Conservation (phyloP, 1,284 basidiomycete species). For the Leccinum ponderosum region DNA sequence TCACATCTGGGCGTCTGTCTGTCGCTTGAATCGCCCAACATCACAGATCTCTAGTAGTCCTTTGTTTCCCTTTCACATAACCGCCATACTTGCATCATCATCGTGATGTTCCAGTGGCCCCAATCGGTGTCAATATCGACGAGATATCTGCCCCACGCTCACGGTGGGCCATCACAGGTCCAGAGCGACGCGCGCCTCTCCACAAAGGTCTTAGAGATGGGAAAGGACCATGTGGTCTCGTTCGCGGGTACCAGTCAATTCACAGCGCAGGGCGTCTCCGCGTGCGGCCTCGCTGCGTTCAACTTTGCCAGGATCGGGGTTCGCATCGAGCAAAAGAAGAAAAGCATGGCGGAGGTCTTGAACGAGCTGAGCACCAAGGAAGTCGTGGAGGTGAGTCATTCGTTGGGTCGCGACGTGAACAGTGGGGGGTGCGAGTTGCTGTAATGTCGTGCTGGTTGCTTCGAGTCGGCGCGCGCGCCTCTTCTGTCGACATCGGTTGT, state of each 20-base stretch:
- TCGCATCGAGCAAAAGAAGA: conserved; percentile 17
- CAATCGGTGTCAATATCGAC: background rate
- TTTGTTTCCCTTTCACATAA: background rate
- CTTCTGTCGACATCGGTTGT: background rate
- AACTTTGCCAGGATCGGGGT: conserved; percentile 54
- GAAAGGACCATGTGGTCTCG: conserved; percentile 38
- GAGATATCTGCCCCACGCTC: background rate
- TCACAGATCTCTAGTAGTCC: background rate
- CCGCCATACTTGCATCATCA: background rate
- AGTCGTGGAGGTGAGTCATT: conserved; percentile 23
- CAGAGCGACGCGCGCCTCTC: conserved; percentile 4
- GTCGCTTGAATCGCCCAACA: background rate
- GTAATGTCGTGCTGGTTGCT: background rate
- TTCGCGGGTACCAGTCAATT: conserved; percentile 53
- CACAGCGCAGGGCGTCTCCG: conserved; percentile 40
- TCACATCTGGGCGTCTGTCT: background rate
- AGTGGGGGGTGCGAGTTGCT: background rate
- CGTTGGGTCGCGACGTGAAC: background rate
- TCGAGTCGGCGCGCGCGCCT: background rate
- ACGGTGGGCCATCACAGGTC: background rate
- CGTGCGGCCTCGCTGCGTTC: conserved; percentile 63
- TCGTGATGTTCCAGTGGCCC: background rate
- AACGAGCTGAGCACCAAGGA: conserved; percentile 21
- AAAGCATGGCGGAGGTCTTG: conserved; percentile 16
- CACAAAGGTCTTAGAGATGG: conserved; percentile 20